Evolutionary conservation across 2,329 filamentous ascomycete genomes (phyloP).

Genomic region (Ceratocystis destructans): DNA sequence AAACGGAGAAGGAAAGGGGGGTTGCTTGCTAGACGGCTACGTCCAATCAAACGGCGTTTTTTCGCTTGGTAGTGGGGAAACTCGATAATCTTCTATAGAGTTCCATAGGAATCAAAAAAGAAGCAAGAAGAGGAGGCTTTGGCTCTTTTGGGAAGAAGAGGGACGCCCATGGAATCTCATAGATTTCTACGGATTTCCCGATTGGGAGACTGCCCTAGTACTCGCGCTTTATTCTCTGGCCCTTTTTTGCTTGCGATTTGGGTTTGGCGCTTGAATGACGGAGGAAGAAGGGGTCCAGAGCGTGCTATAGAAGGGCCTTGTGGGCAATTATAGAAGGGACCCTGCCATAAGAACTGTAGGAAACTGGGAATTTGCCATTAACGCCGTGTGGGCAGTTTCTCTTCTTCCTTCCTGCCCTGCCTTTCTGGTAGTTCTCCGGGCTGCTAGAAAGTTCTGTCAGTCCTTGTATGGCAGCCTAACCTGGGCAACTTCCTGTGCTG

Average conservation of each 20-base stretch:
- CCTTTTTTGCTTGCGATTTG: background rate
- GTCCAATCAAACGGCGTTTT: background rate
- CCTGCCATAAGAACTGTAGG: background rate
- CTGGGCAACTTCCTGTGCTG: background rate
- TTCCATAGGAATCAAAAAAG: background rate
- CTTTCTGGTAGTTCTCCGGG: background rate
- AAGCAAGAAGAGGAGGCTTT: background rate
- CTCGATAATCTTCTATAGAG: background rate
- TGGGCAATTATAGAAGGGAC: background rate
- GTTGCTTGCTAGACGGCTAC: background rate
- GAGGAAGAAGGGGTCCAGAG: background rate
- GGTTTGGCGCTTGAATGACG: background rate
- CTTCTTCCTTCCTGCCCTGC: background rate
- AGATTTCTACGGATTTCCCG: constrained; percentile 2
- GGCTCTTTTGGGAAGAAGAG: constrained; percentile 4
- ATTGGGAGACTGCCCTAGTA: background rate
- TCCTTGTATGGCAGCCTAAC: background rate
- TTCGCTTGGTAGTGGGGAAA: background rate
- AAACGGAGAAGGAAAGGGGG: background rate
- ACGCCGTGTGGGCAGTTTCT: background rate
- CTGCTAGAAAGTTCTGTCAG: constrained; percentile 1
- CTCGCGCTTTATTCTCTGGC: background rate
- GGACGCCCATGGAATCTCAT: constrained; percentile 4
- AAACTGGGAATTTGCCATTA: background rate
- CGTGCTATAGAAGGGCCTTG: background rate